These are phyloP conservation scores for Fusarium sp. DNA, from an alignment of 2,329 filamentous ascomycete species.

Conservation along the genomic window DNA sequence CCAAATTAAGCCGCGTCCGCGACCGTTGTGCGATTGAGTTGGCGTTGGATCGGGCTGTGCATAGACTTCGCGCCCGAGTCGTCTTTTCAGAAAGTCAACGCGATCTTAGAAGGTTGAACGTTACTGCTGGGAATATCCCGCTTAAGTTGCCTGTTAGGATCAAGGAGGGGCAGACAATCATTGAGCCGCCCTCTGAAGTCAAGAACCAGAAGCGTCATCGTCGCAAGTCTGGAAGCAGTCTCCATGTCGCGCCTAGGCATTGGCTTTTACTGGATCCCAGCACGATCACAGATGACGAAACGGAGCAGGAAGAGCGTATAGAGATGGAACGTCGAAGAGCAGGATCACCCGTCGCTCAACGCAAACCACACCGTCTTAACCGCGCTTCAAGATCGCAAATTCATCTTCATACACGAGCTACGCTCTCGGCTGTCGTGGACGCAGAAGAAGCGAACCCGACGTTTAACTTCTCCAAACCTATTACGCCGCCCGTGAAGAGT, in stretches of 20 bases:
- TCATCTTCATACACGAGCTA: constrained; percentile 47
- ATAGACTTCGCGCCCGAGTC: constrained; percentile 73
- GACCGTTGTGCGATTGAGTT: constrained; percentile 92
- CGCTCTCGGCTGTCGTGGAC: constrained; percentile 28
- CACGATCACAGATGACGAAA: constrained; percentile 57
- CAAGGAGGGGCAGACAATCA: constrained; percentile 29
- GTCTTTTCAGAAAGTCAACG: constrained; percentile 76
- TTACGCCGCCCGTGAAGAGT: constrained; percentile 40
- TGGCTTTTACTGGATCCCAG: constrained; percentile 54
- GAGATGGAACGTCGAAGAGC: constrained; percentile 55
- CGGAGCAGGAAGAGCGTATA: constrained; percentile 58
- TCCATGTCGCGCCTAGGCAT: constrained; percentile 55
- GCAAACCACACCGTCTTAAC: constrained; percentile 59
- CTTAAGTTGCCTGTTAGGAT: constrained; percentile 36
- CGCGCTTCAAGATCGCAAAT: constrained; percentile 56
- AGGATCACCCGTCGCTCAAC: constrained; percentile 46
- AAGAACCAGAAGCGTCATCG: constrained; percentile 55
- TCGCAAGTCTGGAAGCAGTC: constrained; percentile 63
- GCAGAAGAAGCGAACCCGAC: constrained; percentile 28
- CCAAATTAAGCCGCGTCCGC: constrained; percentile 84
- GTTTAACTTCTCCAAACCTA: constrained; percentile 56
- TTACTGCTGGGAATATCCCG: constrained; percentile 47
- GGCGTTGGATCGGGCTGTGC: constrained; percentile 81
- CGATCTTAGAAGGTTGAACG: constrained; percentile 63
- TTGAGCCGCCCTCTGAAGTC: constrained; percentile 41